Conservation (phyloP, 2,329 filamentous ascomycete genomes). For the Rutstroemia sydowiana region DNA sequence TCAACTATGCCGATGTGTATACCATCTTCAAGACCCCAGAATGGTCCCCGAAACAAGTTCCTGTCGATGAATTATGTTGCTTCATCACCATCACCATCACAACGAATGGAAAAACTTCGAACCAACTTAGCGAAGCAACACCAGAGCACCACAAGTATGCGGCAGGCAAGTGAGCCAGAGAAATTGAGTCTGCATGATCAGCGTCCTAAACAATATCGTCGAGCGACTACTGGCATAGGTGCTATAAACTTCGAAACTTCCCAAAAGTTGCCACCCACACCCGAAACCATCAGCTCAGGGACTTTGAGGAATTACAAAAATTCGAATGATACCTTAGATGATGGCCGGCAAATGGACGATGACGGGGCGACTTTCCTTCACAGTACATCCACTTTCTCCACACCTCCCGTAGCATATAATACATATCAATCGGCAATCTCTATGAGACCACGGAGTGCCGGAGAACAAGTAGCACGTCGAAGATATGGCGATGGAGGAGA, state of each 20-base stretch:
- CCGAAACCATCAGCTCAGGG: conserved; percentile 30
- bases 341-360: conserved; percentile 11
- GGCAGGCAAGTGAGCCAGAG: background rate
- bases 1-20: conserved; percentile 11
- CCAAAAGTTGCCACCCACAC: conserved; percentile 29
- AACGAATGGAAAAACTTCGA: conserved; percentile 41
- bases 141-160: conserved; percentile 1
- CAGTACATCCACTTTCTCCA: conserved; percentile 18
- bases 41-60: conserved; percentile 30
- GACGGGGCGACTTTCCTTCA: conserved; percentile 17
- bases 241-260: conserved; percentile 32
- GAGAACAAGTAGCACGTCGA: conserved; percentile 28
- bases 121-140: conserved; percentile 19
- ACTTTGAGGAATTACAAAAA: conserved; percentile 39
- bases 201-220: conserved; percentile 12
- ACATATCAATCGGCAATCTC: conserved; percentile 20
- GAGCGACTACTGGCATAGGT: conserved; percentile 16
- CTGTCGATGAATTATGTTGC: conserved; percentile 42
- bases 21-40: conserved; percentile 8
- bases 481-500: conserved; percentile 32
- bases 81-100: conserved; percentile 45
- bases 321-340: conserved; percentile 41
- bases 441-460: conserved; percentile 27
- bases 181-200: conserved; percentile 3
- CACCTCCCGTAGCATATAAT: conserved; percentile 10